Base-by-base conservation (phyloP, 1,139 yeast genomes). In the Lodderomyces pseudojiufengensis region DNA sequence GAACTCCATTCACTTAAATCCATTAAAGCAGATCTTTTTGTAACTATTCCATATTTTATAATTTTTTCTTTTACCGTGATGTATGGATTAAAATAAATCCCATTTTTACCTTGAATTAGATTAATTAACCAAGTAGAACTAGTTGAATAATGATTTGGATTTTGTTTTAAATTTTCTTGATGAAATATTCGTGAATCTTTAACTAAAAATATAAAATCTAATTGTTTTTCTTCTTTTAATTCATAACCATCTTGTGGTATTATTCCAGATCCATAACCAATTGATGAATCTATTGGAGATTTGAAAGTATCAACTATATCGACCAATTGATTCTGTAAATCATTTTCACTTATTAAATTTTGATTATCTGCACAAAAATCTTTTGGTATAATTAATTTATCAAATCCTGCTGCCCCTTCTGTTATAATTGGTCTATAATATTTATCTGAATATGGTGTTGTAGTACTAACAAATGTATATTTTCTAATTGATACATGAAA, bases 241-340 rank as follows among this genome's bases (percentile, higher is more conserved):
- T 30, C 32, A 21, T 78, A 76, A 4, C 88, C 88, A 3, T 49
- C 51, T 56, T 94, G 98, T 22, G 80, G 73, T 49, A 94, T 84
- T 0, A 94, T 96, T 3, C 96, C 97, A 7, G 95, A 84, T 1
- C 99, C 99, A 57, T 94, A 94, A 0, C 97, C 99, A 57, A 90
- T 45, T 9, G 52, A 41, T 48, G 73, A 83, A 38, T 76, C 64
- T 15, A 85, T 74, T 0, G 92, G 88, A 1, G 88, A 83, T 33
- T 75, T 61, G 54, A 86, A 85, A 29, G 72, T 63, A 54, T 75
- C 58, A 15, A 81, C 55, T 3, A 84, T 70, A 2, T 67, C 59
- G 15, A 70, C 59, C 29, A 85, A 62, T 12, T 72, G 67, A n/a
- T 59, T 38, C 27, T 44, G 46, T 2, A 16, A 11, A 21, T 40